These are phyloP conservation scores for Eutreptiella sp. DNA, from an alignment of 208 protist species.

Conservation along the genomic window DNA sequence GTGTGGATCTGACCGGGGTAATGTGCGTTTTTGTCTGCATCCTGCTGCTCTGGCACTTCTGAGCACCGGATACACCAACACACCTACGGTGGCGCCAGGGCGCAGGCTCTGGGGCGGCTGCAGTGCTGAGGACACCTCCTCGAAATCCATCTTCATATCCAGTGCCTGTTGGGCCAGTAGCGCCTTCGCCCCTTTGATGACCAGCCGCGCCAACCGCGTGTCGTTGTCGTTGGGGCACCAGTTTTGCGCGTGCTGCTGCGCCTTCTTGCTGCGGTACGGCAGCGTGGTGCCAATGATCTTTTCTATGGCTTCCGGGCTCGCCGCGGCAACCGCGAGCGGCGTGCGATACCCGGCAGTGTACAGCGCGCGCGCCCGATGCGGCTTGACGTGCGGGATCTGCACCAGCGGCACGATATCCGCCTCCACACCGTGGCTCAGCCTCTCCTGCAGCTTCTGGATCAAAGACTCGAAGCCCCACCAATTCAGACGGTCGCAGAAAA, in stretches of 20 bases:
- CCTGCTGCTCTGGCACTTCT: no score
- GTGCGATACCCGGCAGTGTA: constrained; percentile 40
- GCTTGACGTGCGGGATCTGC: constrained; percentile 51
- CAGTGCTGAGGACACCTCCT: no score
- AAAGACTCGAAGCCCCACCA: constrained; percentile 76
- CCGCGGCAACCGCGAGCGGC: constrained; percentile 32
- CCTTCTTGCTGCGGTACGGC: neutral
- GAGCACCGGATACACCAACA: no score
- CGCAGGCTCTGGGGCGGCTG: no score
- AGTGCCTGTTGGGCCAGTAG: neutral
- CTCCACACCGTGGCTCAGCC: constrained; percentile 73
- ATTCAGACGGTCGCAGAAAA: constrained; percentile 75
- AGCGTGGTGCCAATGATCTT: neutral
- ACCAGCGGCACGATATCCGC: constrained; percentile 79
- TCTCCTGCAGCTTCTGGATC: constrained; percentile 67
- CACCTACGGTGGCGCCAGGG: no score
- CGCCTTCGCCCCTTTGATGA: neutral
- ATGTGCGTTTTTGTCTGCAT: no score
- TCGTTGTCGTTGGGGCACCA: no score
- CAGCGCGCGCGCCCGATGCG: constrained; percentile 38
- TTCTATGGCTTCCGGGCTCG: constrained; percentile 16
- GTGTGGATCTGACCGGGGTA: no score
- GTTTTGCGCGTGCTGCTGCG: neutral
- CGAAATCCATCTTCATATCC: no score
- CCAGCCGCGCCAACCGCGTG: no score